phyloP scores from a whole-genome alignment of 495 filamentous ascomycete species.

The Tuber aestivum region DNA sequence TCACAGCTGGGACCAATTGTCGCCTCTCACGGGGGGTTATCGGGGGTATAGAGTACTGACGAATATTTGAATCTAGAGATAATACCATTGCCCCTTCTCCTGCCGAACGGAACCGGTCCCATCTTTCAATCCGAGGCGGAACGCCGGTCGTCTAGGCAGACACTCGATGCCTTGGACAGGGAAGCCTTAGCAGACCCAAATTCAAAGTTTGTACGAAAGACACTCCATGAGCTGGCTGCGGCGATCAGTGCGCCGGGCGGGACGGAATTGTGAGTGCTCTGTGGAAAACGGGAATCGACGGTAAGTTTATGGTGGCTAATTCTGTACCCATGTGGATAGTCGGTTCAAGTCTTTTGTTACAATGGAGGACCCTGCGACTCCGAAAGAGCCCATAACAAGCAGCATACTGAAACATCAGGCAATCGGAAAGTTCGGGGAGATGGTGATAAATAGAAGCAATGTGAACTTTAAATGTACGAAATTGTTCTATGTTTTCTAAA shows the following conservation, averaged over 20 bases:
- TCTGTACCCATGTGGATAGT: conserved; percentile 10
- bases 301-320: conserved; percentile 15
- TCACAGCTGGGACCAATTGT: conserved; percentile 61
- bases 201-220: conserved; percentile 36
- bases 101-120: conserved; percentile 45
- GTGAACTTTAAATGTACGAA: conserved; percentile 38
- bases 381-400: conserved; percentile 12
- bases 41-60: conserved; percentile 19
- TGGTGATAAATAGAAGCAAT: conserved; percentile 39
- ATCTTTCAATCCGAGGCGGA: conserved; percentile 43
- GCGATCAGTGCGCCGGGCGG: conserved; percentile 44
- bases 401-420: conserved; percentile 34
- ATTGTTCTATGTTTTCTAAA: conserved; percentile 15
- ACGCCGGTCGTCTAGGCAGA: conserved; percentile 45
- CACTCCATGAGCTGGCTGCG: conserved; percentile 36
- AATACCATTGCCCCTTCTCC: conserved; percentile 62
- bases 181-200: conserved; percentile 44
- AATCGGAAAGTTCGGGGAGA: conserved; percentile 41
- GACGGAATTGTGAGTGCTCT: conserved; percentile 41
- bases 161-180: conserved; percentile 51
- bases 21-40: neutral
- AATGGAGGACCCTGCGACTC: neutral
- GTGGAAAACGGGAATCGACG: neutral
- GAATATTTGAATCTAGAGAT: conserved; percentile 49
- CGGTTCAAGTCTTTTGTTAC: conserved; percentile 34